These are phyloP conservation scores for Remersonia thermophila DNA, from an alignment of 2,329 filamentous ascomycete species.

Conservation along the genomic window DNA sequence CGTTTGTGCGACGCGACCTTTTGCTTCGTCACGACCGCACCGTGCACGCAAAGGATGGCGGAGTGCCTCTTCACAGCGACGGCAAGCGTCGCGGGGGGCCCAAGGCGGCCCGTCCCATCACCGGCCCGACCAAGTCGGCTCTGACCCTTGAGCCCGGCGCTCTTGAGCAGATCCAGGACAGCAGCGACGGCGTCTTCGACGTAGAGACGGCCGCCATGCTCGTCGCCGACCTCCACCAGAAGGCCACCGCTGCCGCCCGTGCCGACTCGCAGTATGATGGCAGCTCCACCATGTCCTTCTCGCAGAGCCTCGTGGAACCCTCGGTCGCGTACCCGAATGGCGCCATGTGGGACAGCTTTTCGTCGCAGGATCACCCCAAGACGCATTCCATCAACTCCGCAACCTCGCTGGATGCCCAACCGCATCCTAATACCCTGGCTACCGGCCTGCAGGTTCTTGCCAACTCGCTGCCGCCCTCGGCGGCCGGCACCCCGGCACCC, in stretches of 20 bases:
- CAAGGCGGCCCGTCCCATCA: constrained; percentile 52
- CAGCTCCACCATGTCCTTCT: constrained; percentile 53
- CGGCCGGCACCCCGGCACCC: constrained; percentile 57
- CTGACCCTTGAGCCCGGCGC: constrained; percentile 75
- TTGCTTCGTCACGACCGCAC: constrained; percentile 95
- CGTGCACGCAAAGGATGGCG: constrained; percentile 95
- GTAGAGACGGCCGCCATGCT: constrained; percentile 97
- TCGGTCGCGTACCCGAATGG: constrained; percentile 65
- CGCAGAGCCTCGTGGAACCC: constrained; percentile 65
- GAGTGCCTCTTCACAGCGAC: constrained; percentile 85
- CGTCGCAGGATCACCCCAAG: constrained; percentile 48
- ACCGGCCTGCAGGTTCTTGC: constrained; percentile 60
- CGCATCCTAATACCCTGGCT: constrained; percentile 46
- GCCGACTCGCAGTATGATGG: constrained; percentile 25
- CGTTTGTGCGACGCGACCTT: constrained; percentile 93
- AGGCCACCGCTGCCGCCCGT: constrained; percentile 63
- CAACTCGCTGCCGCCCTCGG: constrained; percentile 56
- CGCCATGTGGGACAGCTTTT: constrained; percentile 78
- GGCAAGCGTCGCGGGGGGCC: constrained; percentile 70
- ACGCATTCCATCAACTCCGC: constrained; percentile 60
- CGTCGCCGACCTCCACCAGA: constrained; percentile 95
- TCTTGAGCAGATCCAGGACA: constrained; percentile 84
- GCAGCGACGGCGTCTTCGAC: constrained; percentile 82
- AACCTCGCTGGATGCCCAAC: constrained; percentile 28
- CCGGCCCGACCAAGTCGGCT: constrained; percentile 59